phyloP scores from a whole-genome alignment of 768 basidiomycete genomes.

The Strobilomyces echinocephalus region DNA sequence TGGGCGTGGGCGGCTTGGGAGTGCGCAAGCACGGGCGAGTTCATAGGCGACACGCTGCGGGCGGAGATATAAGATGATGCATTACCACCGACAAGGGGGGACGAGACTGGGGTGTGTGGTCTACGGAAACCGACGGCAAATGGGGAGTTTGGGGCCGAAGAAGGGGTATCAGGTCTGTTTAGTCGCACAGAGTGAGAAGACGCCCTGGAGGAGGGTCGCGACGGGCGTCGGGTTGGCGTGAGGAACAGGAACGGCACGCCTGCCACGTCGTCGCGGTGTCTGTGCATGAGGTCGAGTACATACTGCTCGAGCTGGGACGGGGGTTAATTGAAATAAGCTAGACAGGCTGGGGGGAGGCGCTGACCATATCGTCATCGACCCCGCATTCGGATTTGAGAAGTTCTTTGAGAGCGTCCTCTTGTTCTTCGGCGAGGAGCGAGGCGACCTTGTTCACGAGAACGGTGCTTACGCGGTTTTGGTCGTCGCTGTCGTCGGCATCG shows the following conservation, averaged over 20 bases:
- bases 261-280: slow-evolving; percentile 80
- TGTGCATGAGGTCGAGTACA: slow-evolving; percentile 94
- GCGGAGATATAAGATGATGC: slow-evolving; percentile 53
- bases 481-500: slow-evolving; percentile 56
- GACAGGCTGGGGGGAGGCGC: slow-evolving; percentile 24
- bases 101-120: slow-evolving; percentile 75
- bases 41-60: slow-evolving; percentile 51
- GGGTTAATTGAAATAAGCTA: slow-evolving; percentile 15
- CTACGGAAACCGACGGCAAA: slow-evolving; percentile 68
- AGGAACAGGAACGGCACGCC: slow-evolving; percentile 81
- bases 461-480: slow-evolving; percentile 51
- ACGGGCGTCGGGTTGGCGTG: slow-evolving; percentile 74
- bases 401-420: slow-evolving; percentile 80
- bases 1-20: slow-evolving; percentile 51
- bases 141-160: slow-evolving; percentile 71
- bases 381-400: slow-evolving; percentile 68
- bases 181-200: slow-evolving; percentile 65
- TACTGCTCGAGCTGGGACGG: slow-evolving; percentile 70
- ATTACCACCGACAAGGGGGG: slow-evolving; percentile 63
- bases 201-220: slow-evolving; percentile 76
- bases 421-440: slow-evolving; percentile 68
- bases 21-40: slow-evolving; percentile 62
- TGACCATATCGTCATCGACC: slow-evolving; percentile 64
- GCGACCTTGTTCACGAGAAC: slow-evolving; percentile 69
- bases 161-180: slow-evolving; percentile 73